Conservation (phyloP, 148 eudicot species). For the Fagopyrum esculentum region DNA sequence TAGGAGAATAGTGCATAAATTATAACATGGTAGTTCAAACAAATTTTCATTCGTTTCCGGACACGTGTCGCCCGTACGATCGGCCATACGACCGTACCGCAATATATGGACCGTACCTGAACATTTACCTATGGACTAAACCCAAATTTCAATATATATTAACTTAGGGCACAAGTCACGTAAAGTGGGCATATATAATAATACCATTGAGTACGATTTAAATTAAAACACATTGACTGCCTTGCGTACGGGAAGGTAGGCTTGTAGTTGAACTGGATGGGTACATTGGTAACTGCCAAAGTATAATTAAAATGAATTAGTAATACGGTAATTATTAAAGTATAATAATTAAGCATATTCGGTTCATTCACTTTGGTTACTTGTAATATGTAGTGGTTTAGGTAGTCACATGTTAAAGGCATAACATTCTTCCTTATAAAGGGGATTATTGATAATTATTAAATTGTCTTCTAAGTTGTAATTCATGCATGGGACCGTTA, state of each 20-base stretch:
- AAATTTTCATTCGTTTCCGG: no score
- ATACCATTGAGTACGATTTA: background rate
- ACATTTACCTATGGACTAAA: no score
- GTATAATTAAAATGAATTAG: background rate
- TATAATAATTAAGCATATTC: background rate
- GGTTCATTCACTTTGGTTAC: background rate
- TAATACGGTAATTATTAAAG: background rate
- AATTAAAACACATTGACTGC: background rate
- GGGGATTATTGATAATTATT: background rate
- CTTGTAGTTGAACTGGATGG: background rate
- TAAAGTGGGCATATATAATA: background rate
- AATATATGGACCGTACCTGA: no score
- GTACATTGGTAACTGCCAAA: background rate
- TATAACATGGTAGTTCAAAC: no score
- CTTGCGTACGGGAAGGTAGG: background rate
- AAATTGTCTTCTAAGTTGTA: no score
- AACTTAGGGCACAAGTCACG: background rate
- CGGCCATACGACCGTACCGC: no score
- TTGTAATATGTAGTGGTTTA: background rate
- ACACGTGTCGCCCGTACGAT: no score
- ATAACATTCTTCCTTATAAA: background rate
- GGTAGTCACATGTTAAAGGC: background rate
- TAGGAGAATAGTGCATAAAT: no score
- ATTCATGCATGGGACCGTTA: no score
- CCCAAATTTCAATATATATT: background rate